Conservation (phyloP, 768 basidiomycete species). For the Kwoniella dejecticola region DNA sequence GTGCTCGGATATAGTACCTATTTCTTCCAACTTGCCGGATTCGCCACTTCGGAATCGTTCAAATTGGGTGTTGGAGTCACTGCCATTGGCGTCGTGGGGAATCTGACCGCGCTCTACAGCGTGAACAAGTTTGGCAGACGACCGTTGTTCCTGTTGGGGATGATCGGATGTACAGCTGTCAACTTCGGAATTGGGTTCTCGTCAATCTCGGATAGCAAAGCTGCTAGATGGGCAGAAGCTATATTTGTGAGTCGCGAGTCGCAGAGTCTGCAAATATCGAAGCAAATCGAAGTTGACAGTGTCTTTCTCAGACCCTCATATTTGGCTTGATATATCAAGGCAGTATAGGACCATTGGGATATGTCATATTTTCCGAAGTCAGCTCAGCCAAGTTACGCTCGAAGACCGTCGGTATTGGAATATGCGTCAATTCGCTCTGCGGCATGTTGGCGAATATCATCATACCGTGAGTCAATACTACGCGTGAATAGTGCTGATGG, state of each 20-base stretch:
- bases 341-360: constrained; percentile 14
- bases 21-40: constrained; percentile 28
- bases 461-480: constrained; percentile 9
- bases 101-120: background rate
- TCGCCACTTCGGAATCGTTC: constrained; percentile 11
- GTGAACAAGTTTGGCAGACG: constrained; percentile 7
- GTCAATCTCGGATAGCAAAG: constrained; percentile 13
- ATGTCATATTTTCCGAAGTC: constrained; percentile 14
- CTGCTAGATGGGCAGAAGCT: constrained; percentile 28
- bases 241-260: constrained; percentile 18
- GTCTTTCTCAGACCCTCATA: constrained; percentile 2
- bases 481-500: background rate
- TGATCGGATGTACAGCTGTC: constrained; percentile 26
- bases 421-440: constrained; percentile 8
- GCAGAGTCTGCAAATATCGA: background rate
- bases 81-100: constrained; percentile 6
- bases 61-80: constrained; percentile 17
- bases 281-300: too few species aligned
- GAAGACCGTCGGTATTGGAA: constrained; percentile 9
- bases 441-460: constrained; percentile 15
- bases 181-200: constrained; percentile 23
- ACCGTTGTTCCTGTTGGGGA: constrained; percentile 17
- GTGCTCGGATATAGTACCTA: constrained; percentile 27
- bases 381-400: constrained; percentile 6
- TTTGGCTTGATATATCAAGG: constrained; percentile 15